Evolutionary conservation across 805 yeast genomes (phyloP), one percentile per base, ranked within the genome.

Genomic region (Saturnispora gosingensis): DNA sequence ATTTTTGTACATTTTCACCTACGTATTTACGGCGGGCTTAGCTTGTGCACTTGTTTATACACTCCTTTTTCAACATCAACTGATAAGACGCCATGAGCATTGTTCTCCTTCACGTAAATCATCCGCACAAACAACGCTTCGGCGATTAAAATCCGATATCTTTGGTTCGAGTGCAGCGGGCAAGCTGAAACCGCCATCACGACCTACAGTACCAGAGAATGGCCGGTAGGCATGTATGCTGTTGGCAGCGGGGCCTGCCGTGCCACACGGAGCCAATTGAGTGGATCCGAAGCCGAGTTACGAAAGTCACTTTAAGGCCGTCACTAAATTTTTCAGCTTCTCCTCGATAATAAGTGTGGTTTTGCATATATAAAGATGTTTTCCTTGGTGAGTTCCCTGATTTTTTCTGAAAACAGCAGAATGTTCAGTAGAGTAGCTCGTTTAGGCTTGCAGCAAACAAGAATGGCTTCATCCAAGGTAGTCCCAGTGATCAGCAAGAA

Each of bases 401-500:
- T 18, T 44, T n/a, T 16, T 10, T 36, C 34, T 9, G 10, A 25
- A 25, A 43, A 22, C 16, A 18, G 15, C 18, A 24, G 6, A 27
- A 49, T 49, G 51, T 55, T 55, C 36, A 53, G 36, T 27, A 58
- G 55, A 52, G 6, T 48, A 13, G 42, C 50, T 13, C 45, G 36
- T 25, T 16, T 25, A 43, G 39, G 43, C 13, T 40, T 49, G 11
- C 27, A 30, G 11, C 34, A 24, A 32, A 24, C 47, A 30, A 64
- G 68, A 60, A 66, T 67, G 70, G 60, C 68, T 43, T 58, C 72
- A 28, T 61, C 71, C 22, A 58, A 58, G 47, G 59, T 71, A 47
- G 67, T 71, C 43, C 70, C 75, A 52, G 71, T 88, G 53, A 74
- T 77, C 61, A 81, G 96, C 49, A 73, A 80, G 56, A 74, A 73